Conservation (phyloP, 2,329 filamentous ascomycete species). For the Hypoxylon sp. region DNA sequence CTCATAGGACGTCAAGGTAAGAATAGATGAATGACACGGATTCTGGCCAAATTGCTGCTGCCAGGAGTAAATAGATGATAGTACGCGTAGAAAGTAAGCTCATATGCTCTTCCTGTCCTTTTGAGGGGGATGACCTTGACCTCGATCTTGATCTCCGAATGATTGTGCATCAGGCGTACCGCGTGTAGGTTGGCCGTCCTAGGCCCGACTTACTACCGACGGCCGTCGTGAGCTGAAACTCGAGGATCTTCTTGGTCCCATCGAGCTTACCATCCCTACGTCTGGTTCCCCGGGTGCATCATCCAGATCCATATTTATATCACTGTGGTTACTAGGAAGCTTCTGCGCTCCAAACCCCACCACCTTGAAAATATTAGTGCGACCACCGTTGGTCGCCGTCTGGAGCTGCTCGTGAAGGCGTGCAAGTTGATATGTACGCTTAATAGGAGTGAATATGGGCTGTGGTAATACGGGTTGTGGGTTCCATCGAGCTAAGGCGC, state of each 20-base stretch:
- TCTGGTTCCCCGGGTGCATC: slow-evolving; percentile 73
- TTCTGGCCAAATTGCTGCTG: slow-evolving; percentile 14
- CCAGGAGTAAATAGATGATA: slow-evolving; percentile 5
- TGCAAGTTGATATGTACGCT: slow-evolving; percentile 73
- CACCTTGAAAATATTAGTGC: slow-evolving; percentile 75
- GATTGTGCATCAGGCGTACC: background rate
- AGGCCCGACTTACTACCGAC: slow-evolving; percentile 65
- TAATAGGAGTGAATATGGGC: slow-evolving; percentile 72
- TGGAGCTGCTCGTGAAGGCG: slow-evolving; percentile 76
- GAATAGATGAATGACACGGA: slow-evolving; percentile 8
- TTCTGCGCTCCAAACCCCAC: slow-evolving; percentile 70
- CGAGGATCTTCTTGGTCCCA: slow-evolving; percentile 59
- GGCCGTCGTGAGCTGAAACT: slow-evolving; percentile 64
- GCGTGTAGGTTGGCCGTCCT: slow-evolving; percentile 38
- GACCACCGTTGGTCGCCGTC: slow-evolving; percentile 75
- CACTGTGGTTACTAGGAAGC: slow-evolving; percentile 65
- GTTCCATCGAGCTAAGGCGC: slow-evolving; percentile 79
- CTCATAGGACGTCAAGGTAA: slow-evolving; percentile 1
- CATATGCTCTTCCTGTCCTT: slow-evolving; percentile 4
- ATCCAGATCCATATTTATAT: slow-evolving; percentile 62
- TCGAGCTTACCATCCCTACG: slow-evolving; percentile 57
- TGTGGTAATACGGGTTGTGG: slow-evolving; percentile 84
- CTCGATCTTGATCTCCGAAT: background rate
- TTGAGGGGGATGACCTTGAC: background rate
- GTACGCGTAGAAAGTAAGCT: background rate